Percentiles rank a stretch among this genome's conserved stretches.
phyloP scores from a whole-genome alignment of 2,329 filamentous ascomycete species.

The Apiospora aurea region DNA sequence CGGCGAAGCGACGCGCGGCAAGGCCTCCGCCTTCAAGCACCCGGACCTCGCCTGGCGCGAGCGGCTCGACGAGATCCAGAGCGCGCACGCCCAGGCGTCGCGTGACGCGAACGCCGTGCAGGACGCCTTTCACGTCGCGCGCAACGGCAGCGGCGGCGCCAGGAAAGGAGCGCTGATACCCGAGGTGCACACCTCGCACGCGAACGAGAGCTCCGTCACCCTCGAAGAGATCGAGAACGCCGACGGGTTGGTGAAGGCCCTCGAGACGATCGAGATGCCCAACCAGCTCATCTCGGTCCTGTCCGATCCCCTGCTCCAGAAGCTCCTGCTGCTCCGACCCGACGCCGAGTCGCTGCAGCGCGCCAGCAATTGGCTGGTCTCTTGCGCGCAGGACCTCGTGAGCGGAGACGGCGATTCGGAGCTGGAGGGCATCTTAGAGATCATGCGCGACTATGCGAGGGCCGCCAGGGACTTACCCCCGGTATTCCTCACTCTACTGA shows the following conservation, averaged over 20 bases:
- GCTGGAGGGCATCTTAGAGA: constrained; percentile 62
- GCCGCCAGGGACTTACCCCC: constrained; percentile 61
- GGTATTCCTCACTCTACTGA: constrained; percentile 57
- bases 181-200: constrained; percentile 75
- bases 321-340: constrained; percentile 72
- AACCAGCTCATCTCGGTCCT: constrained; percentile 82
- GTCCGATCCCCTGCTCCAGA: constrained; percentile 79
- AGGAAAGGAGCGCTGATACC: constrained; percentile 65
- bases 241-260: constrained; percentile 70
- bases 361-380: constrained; percentile 65
- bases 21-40: constrained; percentile 71
- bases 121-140: constrained; percentile 70
- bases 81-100: constrained; percentile 53
- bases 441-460: constrained; percentile 62
- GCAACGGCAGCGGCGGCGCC: constrained; percentile 53
- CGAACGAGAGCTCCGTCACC: constrained; percentile 71
- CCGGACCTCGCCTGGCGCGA: constrained; percentile 79
- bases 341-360: constrained; percentile 58
- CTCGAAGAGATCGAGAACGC: constrained; percentile 81
- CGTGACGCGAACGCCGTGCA: constrained; percentile 32
- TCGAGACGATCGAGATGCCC: constrained; percentile 82
- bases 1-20: constrained; percentile 68
- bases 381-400: constrained; percentile 62
- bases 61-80: constrained; percentile 72
- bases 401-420: constrained; percentile 57